Evolutionary conservation across 108 stramenopile species (phyloP), one percentile per base, ranked within the genome.

Genomic region (Skeletonema tropicum): DNA sequence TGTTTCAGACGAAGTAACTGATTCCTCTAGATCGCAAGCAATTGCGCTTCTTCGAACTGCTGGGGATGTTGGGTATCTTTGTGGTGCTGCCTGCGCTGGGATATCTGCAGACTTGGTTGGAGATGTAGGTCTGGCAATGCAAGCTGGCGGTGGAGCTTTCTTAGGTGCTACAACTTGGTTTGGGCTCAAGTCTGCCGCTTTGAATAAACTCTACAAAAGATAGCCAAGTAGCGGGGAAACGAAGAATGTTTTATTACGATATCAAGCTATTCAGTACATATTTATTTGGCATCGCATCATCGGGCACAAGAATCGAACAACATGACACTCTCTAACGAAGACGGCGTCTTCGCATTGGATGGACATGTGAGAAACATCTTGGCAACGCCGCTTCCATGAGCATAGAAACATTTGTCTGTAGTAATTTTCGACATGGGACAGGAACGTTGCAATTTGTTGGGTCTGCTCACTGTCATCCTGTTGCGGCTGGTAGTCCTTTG

Each of bases 61-160:
- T 17, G 92, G 94, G 4, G 94, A 95, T 69, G 92, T 93, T 21
- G 94, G 94, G 15, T 92, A 92, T 32, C 71, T 93, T 31, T 64
- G 90, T n/a, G 94, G 94, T 25, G 94, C 94, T 9, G 81, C 84
- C 5, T 64, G 78, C 10, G 89, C 87, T 49, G 94, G 94, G 26
- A 70, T 85, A 2, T 61, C 93, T 32, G 92, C 92, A 9, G 91
- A 93, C 80, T 66, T 67, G 49, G 78, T 86, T n/a, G 85, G 89
- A 29, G 94, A 91, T 70, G 62, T 87, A 12, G 77, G 77, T 5
- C 36, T 59, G 21, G 92, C 94, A 30, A 92, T 95, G 86, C 90
- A 90, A 76, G 73, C 76, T 11, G 85, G 90, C 68, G 81, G 89
- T 10, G 92, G 68, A 17, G 57, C 91, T 10, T 72, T 95, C 46